These are phyloP conservation scores for Phaeosphaeriaceae sp. DNA, from an alignment of 2,329 filamentous ascomycete species.

Conservation along the genomic window DNA sequence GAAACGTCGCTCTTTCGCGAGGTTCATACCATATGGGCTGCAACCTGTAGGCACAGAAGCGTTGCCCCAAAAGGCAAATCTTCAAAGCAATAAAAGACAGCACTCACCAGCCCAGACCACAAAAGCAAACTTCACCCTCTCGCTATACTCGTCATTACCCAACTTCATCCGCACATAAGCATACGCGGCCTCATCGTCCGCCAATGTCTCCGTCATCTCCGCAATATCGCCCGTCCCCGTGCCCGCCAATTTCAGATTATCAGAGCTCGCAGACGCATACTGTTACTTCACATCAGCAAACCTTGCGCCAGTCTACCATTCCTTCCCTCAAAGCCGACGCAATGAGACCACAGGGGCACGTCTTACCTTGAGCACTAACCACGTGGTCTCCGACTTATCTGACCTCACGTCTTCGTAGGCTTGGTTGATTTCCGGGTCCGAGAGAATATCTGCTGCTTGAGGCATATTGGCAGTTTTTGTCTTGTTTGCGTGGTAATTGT, in stretches of 20 bases:
- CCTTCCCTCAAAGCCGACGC: too few relatives aligned
- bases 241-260: conserved; percentile 62
- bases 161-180: conserved; percentile 66
- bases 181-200: conserved; percentile 69
- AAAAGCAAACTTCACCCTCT: conserved; percentile 71
- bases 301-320: too few relatives aligned
- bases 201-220: conserved; percentile 64
- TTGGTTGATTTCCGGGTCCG: conserved; percentile 63
- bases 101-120: conserved; percentile 71
- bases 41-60: too few relatives aligned
- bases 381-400: conserved; percentile 71
- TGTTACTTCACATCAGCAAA: conserved; percentile 1
- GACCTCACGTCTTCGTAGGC: conserved; percentile 73
- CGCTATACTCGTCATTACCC: conserved; percentile 74
- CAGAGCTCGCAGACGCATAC: conserved; percentile 56
- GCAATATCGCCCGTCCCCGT: conserved; percentile 68
- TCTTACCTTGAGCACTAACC: conserved; percentile 70
- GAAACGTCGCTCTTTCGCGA: too few relatives aligned
- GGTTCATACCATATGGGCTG: too few relatives aligned
- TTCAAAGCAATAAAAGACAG: too few relatives aligned
- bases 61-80: too few relatives aligned
- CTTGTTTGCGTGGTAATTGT: neutral
- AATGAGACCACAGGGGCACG: too few relatives aligned
- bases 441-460: conserved; percentile 38
- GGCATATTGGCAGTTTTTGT: conserved; percentile 28